These are phyloP conservation scores for Pseudogymnoascus sp. DNA, from an alignment of 2,329 filamentous ascomycete species.

Conservation along the genomic window DNA sequence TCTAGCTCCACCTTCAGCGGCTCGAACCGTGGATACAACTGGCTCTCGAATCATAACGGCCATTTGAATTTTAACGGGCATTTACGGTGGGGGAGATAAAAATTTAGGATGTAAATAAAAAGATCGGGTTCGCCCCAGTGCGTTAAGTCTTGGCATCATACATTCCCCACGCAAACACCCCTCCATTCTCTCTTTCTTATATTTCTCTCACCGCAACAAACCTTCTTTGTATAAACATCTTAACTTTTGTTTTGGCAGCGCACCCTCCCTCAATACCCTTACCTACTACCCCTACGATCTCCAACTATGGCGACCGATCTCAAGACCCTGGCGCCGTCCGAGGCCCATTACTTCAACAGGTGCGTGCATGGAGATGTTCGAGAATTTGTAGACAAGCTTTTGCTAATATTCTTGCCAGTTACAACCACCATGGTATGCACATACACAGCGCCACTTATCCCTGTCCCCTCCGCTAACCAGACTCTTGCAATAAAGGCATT, in stretches of 20 bases:
- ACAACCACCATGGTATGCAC: conserved; percentile 88
- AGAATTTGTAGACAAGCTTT: not conserved
- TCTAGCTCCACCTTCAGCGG: not conserved
- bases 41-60: not conserved
- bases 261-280: not conserved
- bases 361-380: conserved; percentile 32
- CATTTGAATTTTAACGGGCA: not conserved
- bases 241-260: not conserved
- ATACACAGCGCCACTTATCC: conserved; percentile 13
- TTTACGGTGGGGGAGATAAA: conserved; percentile 1
- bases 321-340: conserved; percentile 77
- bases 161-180: conserved; percentile 4
- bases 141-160: conserved; percentile 1
- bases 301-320: conserved; percentile 29
- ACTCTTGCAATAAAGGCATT: conserved; percentile 53
- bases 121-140: not conserved
- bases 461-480: conserved; percentile 25
- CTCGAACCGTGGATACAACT: not conserved
- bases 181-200: not conserved
- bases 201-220: conserved; percentile 1
- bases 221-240: not conserved
- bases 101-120: conserved; percentile 3
- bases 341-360: conserved; percentile 99
- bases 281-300: not conserved
- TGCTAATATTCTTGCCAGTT: conserved; percentile 46